A percentile compares a stretch with the other conserved stretches of the same genome.
Conservation (phyloP, 2,329 filamentous ascomycete genomes). For the Penicillium sclerotiorum region DNA sequence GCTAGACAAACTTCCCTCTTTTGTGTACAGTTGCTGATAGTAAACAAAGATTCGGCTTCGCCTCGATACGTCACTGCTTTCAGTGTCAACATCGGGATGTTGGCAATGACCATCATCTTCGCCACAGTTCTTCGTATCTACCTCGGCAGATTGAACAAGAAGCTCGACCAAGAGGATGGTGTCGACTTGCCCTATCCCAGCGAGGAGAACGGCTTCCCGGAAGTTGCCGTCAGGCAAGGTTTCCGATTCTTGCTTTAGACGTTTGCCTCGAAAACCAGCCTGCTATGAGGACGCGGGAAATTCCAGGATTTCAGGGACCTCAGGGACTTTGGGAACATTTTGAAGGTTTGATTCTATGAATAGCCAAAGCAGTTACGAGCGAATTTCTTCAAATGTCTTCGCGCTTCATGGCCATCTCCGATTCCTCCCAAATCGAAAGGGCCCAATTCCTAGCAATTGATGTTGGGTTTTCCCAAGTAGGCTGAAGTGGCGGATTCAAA, state of each 20-base stretch:
- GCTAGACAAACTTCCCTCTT: not conserved
- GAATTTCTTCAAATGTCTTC: no score
- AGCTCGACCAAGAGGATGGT: conserved; percentile 19
- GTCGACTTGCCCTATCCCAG: conserved; percentile 8
- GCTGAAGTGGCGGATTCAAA: no score
- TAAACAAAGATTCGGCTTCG: conserved; percentile 13
- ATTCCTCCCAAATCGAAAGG: no score
- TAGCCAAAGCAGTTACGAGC: no score
- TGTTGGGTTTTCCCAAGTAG: no score
- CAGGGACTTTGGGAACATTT: no score
- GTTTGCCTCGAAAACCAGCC: no score
- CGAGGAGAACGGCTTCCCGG: conserved; percentile 18
- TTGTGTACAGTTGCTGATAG: not conserved
- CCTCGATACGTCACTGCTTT: conserved; percentile 22
- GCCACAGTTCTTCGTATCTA: conserved; percentile 16
- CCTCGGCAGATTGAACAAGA: conserved; percentile 18
- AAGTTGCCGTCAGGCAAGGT: conserved; percentile 11
- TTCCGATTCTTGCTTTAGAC: conserved; percentile 19
- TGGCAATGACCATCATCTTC: conserved; percentile 15
- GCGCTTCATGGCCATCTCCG: no score
- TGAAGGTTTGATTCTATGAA: no score
- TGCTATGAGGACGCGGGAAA: no score
- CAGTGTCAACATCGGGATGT: conserved; percentile 15
- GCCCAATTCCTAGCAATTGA: no score
- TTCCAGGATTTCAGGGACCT: no score